Base-by-base conservation (phyloP, 2,329 filamentous ascomycete genomes). In the Cladosporium sp. region DNA sequence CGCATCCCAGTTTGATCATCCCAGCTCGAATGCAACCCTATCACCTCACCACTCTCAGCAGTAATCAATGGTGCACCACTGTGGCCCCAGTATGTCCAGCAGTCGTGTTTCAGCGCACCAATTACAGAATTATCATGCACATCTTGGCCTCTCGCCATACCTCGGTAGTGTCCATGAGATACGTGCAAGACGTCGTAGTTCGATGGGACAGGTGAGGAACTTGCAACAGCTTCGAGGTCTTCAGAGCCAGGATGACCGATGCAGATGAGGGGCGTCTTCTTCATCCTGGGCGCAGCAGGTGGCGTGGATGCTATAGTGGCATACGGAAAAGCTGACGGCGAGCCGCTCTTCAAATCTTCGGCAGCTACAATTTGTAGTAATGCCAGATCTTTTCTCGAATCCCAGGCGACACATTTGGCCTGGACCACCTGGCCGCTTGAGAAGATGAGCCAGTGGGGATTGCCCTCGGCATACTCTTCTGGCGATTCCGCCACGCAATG, bases 1-100 rank as follows among this genome's bases (percentile, higher is more conserved):
- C 84, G 76, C 82, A 84, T 84, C 0, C 77, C 80, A 10, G 81
- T 85, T 68, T 80, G 66, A 26, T 85, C 83, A 70, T 86, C 82
- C 83, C 84, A 86, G 32, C 79, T 83, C 4, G 82, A 85, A 76
- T 86, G 84, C 67, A 87, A 67, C 1, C 84, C 84, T 0, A 85
- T 73, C 64, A 86, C 70, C 11, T 30, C 70, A 0, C 81, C 81
- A 14, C 74, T 75, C n/a, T 67, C 71, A 34, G 67, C 63, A 18
- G 79, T 72, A n/a, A 85, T 68, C 18, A 86, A 71, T 1, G 82
- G 83, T 5, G 83, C 84, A 3, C 84, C 83, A 26, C 80, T 84
- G 71, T 86, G 83, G 1, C 84, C 84, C 85, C 84, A 86, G 71
- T 86, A 86, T 1, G 84, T 86, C 84, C 84, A 86, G 65, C 82